Evolutionary conservation across 2,329 filamentous ascomycete species (phyloP).

Genomic region (Botrytis galanthina): DNA sequence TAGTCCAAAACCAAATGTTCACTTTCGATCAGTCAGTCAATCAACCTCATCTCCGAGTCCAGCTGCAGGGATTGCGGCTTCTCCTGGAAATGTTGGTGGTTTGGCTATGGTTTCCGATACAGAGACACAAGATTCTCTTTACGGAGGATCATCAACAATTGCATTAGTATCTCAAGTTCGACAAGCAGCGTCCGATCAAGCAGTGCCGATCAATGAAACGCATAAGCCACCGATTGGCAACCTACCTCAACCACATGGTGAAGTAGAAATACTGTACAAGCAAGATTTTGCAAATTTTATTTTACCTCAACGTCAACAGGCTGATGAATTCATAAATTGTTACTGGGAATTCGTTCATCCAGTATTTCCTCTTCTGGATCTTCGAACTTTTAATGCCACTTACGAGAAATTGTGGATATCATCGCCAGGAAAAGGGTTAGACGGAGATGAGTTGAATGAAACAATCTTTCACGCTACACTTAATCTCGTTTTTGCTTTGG

Average conservation of each 20-base stretch:
- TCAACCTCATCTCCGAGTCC: not conserved
- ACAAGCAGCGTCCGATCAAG: conserved; percentile 11
- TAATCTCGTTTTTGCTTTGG: conserved; percentile 38
- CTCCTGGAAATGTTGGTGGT: conserved; percentile 9
- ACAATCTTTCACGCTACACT: conserved; percentile 31
- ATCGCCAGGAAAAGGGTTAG: not conserved
- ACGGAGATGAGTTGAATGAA: conserved; percentile 18
- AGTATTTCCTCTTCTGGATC: conserved; percentile 29
- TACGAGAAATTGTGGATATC: conserved; percentile 27
- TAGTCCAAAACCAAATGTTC: not conserved
- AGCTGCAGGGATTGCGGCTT: not conserved
- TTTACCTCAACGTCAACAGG: conserved; percentile 26
- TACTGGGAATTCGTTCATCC: conserved; percentile 31
- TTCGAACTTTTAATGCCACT: conserved; percentile 18
- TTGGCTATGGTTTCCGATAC: conserved; percentile 18
- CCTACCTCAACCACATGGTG: not conserved
- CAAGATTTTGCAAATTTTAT: conserved; percentile 21
- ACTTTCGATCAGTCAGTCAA: not conserved
- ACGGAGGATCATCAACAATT: conserved; percentile 17
- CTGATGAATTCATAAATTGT: conserved; percentile 28
- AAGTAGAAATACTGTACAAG: conserved; percentile 10
- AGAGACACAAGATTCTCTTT: conserved; percentile 1
- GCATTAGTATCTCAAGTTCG: conserved; percentile 15
- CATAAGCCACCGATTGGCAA: not conserved
- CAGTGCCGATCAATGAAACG: not conserved